Conservation (phyloP, 2,329 filamentous ascomycete genomes). For the Colletotrichum tofieldiae region DNA sequence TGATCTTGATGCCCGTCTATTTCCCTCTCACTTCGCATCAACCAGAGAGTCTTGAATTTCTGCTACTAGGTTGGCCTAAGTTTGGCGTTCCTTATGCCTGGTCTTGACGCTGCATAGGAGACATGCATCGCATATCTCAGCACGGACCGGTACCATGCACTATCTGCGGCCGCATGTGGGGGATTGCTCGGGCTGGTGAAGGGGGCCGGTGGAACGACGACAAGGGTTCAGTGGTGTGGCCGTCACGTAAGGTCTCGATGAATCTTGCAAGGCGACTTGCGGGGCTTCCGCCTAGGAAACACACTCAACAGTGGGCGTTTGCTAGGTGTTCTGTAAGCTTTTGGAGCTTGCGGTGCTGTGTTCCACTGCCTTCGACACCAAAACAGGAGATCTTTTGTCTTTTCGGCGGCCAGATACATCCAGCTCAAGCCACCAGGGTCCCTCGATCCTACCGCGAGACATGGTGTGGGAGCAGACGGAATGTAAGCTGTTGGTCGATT, state of each 20-base stretch:
- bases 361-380: neutral
- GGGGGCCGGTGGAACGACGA: constrained; percentile 24
- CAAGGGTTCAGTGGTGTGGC: constrained; percentile 25
- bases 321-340: constrained; percentile 1
- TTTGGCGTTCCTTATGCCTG: constrained; percentile 7
- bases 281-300: constrained; percentile 28
- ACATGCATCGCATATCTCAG: constrained; percentile 28
- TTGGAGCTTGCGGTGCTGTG: too few relatives aligned
- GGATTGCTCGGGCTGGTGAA: constrained; percentile 8
- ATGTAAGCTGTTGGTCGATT: neutral
- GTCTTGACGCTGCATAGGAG: constrained; percentile 1
- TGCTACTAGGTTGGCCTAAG: neutral
- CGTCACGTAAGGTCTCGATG: constrained; percentile 6
- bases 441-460: neutral
- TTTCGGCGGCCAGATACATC: neutral
- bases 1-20: neutral
- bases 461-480: neutral
- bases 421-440: neutral
- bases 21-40: constrained; percentile 1
- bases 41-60: constrained; percentile 4
- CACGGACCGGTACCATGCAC: constrained; percentile 20
- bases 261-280: constrained; percentile 12
- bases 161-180: constrained; percentile 15
- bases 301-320: neutral
- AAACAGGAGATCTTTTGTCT: neutral